A percentile compares a stretch with the other conserved stretches of the same genome.
phyloP scores from a whole-genome alignment of 2,329 filamentous ascomycete species.

The Clarireedia hainanense region DNA sequence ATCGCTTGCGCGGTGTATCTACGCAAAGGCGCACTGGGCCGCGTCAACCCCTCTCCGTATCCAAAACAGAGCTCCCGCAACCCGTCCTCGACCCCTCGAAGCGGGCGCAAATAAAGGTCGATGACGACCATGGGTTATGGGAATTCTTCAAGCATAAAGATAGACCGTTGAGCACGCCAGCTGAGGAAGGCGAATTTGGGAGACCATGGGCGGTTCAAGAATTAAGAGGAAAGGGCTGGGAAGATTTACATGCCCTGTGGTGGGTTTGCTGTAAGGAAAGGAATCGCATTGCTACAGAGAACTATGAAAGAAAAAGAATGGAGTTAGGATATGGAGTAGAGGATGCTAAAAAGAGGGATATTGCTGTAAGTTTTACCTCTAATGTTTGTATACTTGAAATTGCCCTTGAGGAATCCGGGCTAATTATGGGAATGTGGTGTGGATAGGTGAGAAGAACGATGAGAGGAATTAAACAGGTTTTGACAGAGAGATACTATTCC shows the following conservation, averaged over 20 bases:
- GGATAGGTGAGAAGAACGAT: constrained; percentile 67
- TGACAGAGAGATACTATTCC: constrained; percentile 83
- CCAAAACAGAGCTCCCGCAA: constrained; percentile 62
- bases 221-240: constrained; percentile 83
- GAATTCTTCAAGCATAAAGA: constrained; percentile 74
- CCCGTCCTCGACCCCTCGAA: constrained; percentile 55
- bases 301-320: constrained; percentile 57
- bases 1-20: constrained; percentile 73
- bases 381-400: neutral
- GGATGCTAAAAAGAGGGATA: constrained; percentile 57
- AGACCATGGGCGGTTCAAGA: constrained; percentile 80
- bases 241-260: constrained; percentile 87
- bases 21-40: constrained; percentile 71
- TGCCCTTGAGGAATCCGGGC: neutral
- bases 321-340: constrained; percentile 65
- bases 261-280: constrained; percentile 89
- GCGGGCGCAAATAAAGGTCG: constrained; percentile 45
- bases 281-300: constrained; percentile 78
- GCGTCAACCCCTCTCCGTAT: constrained; percentile 65
- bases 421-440: constrained; percentile 10
- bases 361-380: constrained; percentile 46
- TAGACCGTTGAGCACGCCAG: constrained; percentile 62
- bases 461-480: constrained; percentile 70
- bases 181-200: constrained; percentile 65
- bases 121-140: constrained; percentile 81